These are phyloP conservation scores for Babesia bigemina DNA, from an alignment of 169 alveolate genomes.

Conservation along the genomic window DNA sequence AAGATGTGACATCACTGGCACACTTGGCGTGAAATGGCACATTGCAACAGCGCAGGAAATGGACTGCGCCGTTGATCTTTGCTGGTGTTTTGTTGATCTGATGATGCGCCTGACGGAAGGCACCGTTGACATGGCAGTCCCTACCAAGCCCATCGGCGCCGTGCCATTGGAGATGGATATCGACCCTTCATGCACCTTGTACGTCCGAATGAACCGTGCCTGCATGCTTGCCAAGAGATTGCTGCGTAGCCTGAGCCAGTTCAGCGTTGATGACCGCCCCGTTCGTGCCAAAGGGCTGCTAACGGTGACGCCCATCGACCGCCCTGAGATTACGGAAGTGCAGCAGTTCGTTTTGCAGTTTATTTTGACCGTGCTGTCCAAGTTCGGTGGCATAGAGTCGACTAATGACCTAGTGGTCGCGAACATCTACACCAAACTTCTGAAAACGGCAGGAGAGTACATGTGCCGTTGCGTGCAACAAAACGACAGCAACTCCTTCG, in stretches of 20 bases:
- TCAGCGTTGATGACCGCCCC: slow-evolving; percentile 44
- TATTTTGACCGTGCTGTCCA: slow-evolving; percentile 1
- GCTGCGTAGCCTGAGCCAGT: slow-evolving; percentile 33
- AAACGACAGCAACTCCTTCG: slow-evolving; percentile 7
- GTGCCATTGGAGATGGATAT: slow-evolving; percentile 4
- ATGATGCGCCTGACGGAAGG: neutral
- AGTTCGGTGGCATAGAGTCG: slow-evolving; percentile 22
- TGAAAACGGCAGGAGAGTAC: slow-evolving; percentile 45
- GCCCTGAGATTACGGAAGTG: neutral
- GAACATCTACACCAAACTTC: slow-evolving; percentile 26
- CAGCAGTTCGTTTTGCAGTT: slow-evolving; percentile 22
- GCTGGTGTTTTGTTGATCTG: neutral
- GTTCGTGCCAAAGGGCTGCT: slow-evolving; percentile 27
- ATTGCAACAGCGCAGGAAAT: slow-evolving; percentile 17
- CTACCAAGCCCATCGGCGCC: neutral
- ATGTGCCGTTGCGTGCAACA: slow-evolving; percentile 17
- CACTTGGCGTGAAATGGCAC: slow-evolving; percentile 27
- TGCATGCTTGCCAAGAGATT: slow-evolving; percentile 11
- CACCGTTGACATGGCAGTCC: neutral
- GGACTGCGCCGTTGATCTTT: slow-evolving; percentile 10
- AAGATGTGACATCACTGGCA: slow-evolving; percentile 15
- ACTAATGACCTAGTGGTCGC: slow-evolving; percentile 27
- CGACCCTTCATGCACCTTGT: neutral
- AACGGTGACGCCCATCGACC: slow-evolving; percentile 40
- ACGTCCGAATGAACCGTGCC: slow-evolving; percentile 23